These are phyloP conservation scores for Yamadazyma friedrichii DNA, from an alignment of 1,139 yeast species.

Conservation along the genomic window DNA sequence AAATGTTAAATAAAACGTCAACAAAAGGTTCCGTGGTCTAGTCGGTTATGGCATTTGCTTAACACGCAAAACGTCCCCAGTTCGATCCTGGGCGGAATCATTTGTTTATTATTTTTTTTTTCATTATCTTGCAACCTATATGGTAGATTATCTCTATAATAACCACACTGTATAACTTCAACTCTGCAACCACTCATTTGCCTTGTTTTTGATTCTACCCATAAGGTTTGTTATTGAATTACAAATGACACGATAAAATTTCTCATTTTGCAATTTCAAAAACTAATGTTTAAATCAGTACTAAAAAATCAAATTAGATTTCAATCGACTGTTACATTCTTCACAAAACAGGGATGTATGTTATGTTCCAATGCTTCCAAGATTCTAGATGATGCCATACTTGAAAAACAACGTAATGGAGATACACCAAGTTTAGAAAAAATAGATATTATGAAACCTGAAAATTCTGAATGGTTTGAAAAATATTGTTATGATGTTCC, in stretches of 20 bases:
- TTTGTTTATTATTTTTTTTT: conserved; percentile 8
- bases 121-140: too few species aligned
- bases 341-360: conserved; percentile 77
- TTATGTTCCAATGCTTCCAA: conserved; percentile 72
- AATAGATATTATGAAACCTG: conserved; percentile 67
- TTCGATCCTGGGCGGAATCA: conserved; percentile 99
- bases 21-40: conserved; percentile 12
- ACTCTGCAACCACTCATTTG: too few species aligned
- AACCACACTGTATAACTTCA: too few species aligned
- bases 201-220: too few species aligned
- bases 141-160: too few species aligned
- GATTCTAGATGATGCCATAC: conserved; percentile 45
- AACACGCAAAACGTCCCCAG: conserved; percentile 99
- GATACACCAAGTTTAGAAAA: conserved; percentile 28
- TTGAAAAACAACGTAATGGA: conserved; percentile 27
- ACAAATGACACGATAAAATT: neutral
- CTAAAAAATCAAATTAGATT: neutral
- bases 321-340: conserved; percentile 43
- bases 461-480: conserved; percentile 74
- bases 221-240: too few species aligned
- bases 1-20: too few species aligned
- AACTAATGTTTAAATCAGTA: conserved; percentile 31
- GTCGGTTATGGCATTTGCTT: conserved; percentile 23
- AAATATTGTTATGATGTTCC: conserved; percentile 88
- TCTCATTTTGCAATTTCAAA: neutral